These are phyloP conservation scores for Russula brevipes DNA, from an alignment of 768 basidiomycete species.

Conservation along the genomic window DNA sequence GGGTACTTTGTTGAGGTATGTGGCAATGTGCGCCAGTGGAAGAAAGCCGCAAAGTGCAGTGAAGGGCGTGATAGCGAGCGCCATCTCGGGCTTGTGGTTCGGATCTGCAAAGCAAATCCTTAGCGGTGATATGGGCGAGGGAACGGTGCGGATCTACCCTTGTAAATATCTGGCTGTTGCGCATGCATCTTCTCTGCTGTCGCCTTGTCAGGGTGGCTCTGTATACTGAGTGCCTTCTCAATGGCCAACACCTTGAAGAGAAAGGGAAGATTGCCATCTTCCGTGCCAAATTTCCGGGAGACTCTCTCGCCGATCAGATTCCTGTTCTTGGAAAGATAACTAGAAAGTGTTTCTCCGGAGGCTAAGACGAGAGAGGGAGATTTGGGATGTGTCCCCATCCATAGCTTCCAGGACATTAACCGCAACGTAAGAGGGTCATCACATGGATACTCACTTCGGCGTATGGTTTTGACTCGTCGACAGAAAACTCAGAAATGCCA, in stretches of 20 bases:
- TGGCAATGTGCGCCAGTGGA: slow-evolving; percentile 67
- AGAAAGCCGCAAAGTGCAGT: slow-evolving; percentile 89
- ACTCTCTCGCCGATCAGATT: slow-evolving; percentile 46
- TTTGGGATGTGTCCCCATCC: slow-evolving; percentile 97
- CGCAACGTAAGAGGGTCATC: not conserved
- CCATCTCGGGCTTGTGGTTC: slow-evolving; percentile 99
- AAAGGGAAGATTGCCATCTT: slow-evolving; percentile 74
- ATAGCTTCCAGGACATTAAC: slow-evolving; percentile 52
- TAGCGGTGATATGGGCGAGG: slow-evolving; percentile 16
- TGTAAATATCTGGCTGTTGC: slow-evolving; percentile 78
- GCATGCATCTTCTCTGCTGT: slow-evolving; percentile 51
- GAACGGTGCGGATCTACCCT: slow-evolving; percentile 49
- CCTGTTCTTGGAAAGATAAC: slow-evolving; percentile 61
- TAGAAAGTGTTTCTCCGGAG: slow-evolving; percentile 45
- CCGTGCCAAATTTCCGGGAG: slow-evolving; percentile 34
- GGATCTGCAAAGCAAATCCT: slow-evolving; percentile 49
- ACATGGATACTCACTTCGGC: slow-evolving; percentile 67
- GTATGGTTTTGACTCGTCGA: slow-evolving; percentile 74
- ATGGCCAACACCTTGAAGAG: slow-evolving; percentile 91
- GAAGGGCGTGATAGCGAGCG: slow-evolving; percentile 91
- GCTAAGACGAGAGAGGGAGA: slow-evolving; percentile 51
- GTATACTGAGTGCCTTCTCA: slow-evolving; percentile 83
- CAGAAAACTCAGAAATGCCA: slow-evolving; percentile 54
- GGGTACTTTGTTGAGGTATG: slow-evolving; percentile 59
- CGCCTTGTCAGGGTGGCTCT: slow-evolving; percentile 85